Evolutionary conservation across 805 yeast species (phyloP).

Genomic region (Komagataella pseudopastoris): DNA sequence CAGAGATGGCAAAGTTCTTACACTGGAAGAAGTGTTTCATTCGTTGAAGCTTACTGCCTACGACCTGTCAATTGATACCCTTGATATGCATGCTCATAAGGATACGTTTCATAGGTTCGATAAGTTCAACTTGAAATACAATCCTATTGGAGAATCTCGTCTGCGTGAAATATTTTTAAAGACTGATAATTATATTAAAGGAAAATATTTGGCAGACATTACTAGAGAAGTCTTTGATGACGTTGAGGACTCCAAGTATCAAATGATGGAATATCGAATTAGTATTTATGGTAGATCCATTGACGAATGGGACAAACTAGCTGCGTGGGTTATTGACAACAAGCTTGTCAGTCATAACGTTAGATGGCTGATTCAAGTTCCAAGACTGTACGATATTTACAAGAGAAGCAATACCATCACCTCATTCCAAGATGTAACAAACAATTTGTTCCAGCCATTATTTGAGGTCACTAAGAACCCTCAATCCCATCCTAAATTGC

Average conservation of each 20-base stretch:
- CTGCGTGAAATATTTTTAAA: slow-evolving; percentile 90
- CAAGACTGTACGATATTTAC: slow-evolving; percentile 85
- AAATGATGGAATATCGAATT: slow-evolving; percentile 93
- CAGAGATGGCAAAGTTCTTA: slow-evolving; percentile 83
- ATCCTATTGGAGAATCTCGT: slow-evolving; percentile 97
- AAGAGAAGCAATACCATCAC: slow-evolving; percentile 58
- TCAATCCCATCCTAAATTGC: slow-evolving; percentile 76
- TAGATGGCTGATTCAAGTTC: slow-evolving; percentile 94
- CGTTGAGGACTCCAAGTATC: slow-evolving; percentile 89
- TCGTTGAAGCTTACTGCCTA: slow-evolving; percentile 87
- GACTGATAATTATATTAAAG: slow-evolving; percentile 86
- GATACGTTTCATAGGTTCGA: slow-evolving; percentile 97
- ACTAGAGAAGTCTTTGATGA: slow-evolving; percentile 91
- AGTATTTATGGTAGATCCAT: slow-evolving; percentile 84
- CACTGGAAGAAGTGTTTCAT: slow-evolving; percentile 79
- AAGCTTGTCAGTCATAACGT: slow-evolving; percentile 86
- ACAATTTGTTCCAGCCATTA: slow-evolving; percentile 74
- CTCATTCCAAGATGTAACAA: slow-evolving; percentile 63
- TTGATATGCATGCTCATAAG: slow-evolving; percentile 98
- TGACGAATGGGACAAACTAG: slow-evolving; percentile 92
- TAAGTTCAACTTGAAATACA: slow-evolving; percentile 91
- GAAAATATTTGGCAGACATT: slow-evolving; percentile 82
- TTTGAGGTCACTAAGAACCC: slow-evolving; percentile 88
- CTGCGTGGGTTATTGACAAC: slow-evolving; percentile 91
- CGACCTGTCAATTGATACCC: slow-evolving; percentile 88